These are phyloP conservation scores for Avena insularis DNA, from an alignment of 176 grass and related monocot genomes.

Conservation along the genomic window DNA sequence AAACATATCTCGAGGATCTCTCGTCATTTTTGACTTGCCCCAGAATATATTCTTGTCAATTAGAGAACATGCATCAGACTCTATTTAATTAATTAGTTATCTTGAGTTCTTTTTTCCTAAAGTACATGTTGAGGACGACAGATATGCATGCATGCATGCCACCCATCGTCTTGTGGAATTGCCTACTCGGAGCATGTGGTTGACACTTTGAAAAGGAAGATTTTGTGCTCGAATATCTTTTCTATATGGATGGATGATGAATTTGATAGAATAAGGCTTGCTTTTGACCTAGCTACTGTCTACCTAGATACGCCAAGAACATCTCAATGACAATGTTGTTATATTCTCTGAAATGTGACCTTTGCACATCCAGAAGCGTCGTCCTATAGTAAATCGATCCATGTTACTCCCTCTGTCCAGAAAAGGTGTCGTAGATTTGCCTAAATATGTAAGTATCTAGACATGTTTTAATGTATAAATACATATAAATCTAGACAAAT, in stretches of 20 bases:
- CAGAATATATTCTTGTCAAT: slow-evolving; percentile 22
- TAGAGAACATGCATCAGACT: neutral
- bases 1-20: neutral
- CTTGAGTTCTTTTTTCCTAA: neutral
- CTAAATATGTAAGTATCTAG: too few relatives aligned
- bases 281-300: neutral
- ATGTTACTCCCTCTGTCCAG: too few relatives aligned
- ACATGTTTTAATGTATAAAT: too few relatives aligned
- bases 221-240: slow-evolving; percentile 44
- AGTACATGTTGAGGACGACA: neutral
- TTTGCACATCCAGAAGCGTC: neutral
- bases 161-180: slow-evolving; percentile 41
- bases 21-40: neutral
- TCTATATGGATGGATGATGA: neutral
- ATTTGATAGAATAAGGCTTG: neutral
- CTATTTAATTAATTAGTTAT: slow-evolving; percentile 4
- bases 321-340: neutral
- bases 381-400: neutral
- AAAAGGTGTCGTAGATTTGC: too few relatives aligned
- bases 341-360: neutral
- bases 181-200: neutral
- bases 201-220: slow-evolving; percentile 37
- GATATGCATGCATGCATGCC: neutral
- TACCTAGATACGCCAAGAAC: neutral
- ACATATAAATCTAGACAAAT: too few relatives aligned